Evolutionary conservation across 495 filamentous ascomycete genomes (phyloP), one percentile per base, ranked within the genome.

Genomic region (Xylaria venustula): DNA sequence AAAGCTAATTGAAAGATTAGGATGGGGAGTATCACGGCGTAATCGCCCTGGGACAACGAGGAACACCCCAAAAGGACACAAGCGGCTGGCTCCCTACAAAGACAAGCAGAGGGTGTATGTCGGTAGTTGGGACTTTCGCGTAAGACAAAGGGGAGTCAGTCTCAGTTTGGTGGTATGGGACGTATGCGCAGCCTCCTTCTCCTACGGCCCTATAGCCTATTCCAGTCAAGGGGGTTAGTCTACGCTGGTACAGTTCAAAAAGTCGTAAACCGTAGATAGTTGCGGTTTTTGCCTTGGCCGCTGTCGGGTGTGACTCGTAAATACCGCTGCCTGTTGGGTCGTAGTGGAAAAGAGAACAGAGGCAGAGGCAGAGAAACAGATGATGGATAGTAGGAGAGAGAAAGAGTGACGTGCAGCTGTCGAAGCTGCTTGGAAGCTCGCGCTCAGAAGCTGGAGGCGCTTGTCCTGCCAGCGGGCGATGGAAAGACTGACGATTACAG

Each of bases 81-180:
- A 20, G 40, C 26, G 51, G 20, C 20, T 23, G 58, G 49, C 41
- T 40, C 12, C 26, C 11, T 30, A n/a, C 20, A 20, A 54, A 47
- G 58, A 23, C 25, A 36, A 20, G 9, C 23, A 53, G 48, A 34
- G 26, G 8, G 23, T 17, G 45, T 20, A 42, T 20, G 42, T 53
- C 30, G 19, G 58, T 14, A 30, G 58, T 61, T 28, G 19, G 41
- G 28, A 34, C 37, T 48, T 11, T 53, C 25, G 47, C 42, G 49
- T 61, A 11, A 61, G 50, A 61, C 50, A 61, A 45, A 26, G 49
- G 50, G 48, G 22, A 26, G 25, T 54, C 28, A n/a, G 50, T 61
- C 50, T 61, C 58, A 45, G 42, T 30, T 15, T 4, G 3, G 34
- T 30, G 25, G 34, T 54, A 30, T 37, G 30, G 26, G 32, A 17